A percentile compares a stretch with the other conserved stretches of the same genome.
Conservation (phyloP, 1,284 basidiomycete genomes). For the Rhodotorula sp. region DNA sequence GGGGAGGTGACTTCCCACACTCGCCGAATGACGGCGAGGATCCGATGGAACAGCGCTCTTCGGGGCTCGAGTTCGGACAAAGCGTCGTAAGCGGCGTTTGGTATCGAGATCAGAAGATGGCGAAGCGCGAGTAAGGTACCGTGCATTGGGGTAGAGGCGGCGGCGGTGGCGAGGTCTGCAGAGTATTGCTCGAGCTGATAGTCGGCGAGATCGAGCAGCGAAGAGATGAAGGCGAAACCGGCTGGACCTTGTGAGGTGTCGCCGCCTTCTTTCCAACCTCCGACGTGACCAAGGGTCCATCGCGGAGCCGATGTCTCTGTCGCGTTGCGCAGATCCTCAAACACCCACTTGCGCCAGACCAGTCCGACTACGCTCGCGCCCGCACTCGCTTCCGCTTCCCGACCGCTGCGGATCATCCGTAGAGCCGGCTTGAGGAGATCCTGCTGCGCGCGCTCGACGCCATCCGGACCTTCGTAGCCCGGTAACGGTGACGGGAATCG, state of each 20-base stretch:
- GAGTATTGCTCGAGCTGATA: slow-evolving; percentile 39
- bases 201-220: slow-evolving; percentile 36
- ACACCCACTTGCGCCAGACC: slow-evolving; percentile 42
- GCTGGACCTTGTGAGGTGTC: slow-evolving; percentile 6
- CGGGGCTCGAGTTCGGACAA: slow-evolving; percentile 28
- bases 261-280: slow-evolving; percentile 23
- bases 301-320: slow-evolving; percentile 18
- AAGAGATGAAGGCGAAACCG: slow-evolving; percentile 29
- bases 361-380: slow-evolving; percentile 45
- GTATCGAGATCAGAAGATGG: slow-evolving; percentile 43
- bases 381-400: slow-evolving; percentile 38
- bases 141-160: slow-evolving; percentile 46
- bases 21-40: slow-evolving; percentile 41
- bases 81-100: slow-evolving; percentile 10
- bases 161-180: slow-evolving; percentile 42
- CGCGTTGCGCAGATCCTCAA: slow-evolving; percentile 26
- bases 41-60: slow-evolving; percentile 40
- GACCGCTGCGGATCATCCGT: slow-evolving; percentile 38
- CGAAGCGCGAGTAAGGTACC: slow-evolving; percentile 48
- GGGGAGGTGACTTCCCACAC: slow-evolving; percentile 47
- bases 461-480: slow-evolving; percentile 29
- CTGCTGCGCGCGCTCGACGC: slow-evolving; percentile 22
- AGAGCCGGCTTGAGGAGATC: slow-evolving; percentile 35
- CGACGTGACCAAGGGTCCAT: slow-evolving; percentile 29
- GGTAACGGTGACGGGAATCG: slow-evolving; percentile 37